Base-by-base conservation (phyloP, 805 yeast genomes). In the Metschnikowia arizonensis region DNA sequence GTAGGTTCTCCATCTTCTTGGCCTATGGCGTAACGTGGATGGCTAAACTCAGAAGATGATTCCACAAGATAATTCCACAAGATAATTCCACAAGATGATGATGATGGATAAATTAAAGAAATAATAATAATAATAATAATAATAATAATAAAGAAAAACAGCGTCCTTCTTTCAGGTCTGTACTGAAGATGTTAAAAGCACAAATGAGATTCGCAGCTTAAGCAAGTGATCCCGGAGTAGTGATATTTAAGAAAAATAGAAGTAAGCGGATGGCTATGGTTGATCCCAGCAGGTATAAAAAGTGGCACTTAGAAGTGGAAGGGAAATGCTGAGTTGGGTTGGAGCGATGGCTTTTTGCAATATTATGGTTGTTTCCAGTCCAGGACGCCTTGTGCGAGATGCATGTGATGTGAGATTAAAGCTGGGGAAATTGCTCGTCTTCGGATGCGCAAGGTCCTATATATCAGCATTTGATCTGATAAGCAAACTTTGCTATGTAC, bases 201-300 rank as follows among this genome's bases (percentile, higher is more conserved):
- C 32, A 37, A 37, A 37, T 28, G 23, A 37, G 32, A 37, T 28
- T 37, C 40, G 32, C 40, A 37, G 40, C 40, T 36, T 23, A 33
- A 36, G 40, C 40, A 17, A 36, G 36, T 18, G n/a, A 36, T 14
- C 31, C 23, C 7, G 14, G 11, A 26, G 24, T 17, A 17, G 31
- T 25, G 5, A n/a, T 19, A 10, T 10, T 25, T 17, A 26, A n/a
- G n/a, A 11, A 7, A 25, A 18, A 31, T 25, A 36, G 17, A 14
- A 19, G 32, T 11, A 14, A 29, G 19, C 14, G 12, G 17, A 6
- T 9, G 19, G 25, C 31, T 15, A 36, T 5, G 17, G 15, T 19
- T n/a, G 17, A 24, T 19, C 23, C 6, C 40, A 9, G 11, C 6
- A 4, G 21, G n/a, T 25, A 2, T 34, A 5, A 9, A 6, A 12